These are phyloP conservation scores for Trametes coccinea DNA, from an alignment of 768 basidiomycete species.

Conservation along the genomic window DNA sequence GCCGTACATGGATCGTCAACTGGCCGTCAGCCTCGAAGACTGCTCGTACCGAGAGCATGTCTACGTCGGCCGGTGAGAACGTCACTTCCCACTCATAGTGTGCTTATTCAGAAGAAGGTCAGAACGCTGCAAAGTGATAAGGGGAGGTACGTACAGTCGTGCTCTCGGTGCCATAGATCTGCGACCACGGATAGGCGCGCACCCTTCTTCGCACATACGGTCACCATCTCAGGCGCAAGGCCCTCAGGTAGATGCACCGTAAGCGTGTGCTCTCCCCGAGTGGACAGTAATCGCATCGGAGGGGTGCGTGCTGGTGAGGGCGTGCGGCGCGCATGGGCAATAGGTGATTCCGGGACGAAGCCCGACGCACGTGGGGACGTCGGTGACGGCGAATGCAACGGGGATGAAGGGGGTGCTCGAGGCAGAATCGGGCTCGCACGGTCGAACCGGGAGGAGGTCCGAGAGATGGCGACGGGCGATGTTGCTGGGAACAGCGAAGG, in stretches of 20 bases:
- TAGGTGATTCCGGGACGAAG: constrained; percentile 16
- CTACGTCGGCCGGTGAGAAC: constrained; percentile 54
- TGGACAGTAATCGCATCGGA: constrained; percentile 46
- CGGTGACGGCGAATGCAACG: background rate
- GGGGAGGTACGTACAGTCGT: constrained; percentile 48
- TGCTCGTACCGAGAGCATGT: constrained; percentile 54
- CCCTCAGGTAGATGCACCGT: constrained; percentile 48
- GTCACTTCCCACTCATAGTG: constrained; percentile 64
- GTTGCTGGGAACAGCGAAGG: background rate
- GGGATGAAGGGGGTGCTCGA: background rate
- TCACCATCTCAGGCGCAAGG: constrained; percentile 63
- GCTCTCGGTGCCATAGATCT: constrained; percentile 63
- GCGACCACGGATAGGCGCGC: constrained; percentile 58
- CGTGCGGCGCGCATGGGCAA: constrained; percentile 13
- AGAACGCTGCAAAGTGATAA: too few species aligned
- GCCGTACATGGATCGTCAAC: constrained; percentile 18
- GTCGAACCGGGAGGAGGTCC: background rate
- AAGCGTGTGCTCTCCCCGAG: constrained; percentile 43
- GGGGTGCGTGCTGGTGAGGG: constrained; percentile 33
- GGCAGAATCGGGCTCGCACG: background rate
- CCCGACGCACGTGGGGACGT: constrained; percentile 1
- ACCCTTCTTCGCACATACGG: constrained; percentile 59
- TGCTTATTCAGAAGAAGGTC: constrained; percentile 34
- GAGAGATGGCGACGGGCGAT: background rate
- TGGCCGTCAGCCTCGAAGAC: constrained; percentile 36